A percentile compares a stretch with the other conserved stretches of the same genome.
Conservation (phyloP, 129 eudicot species). For the Deinandra increscens region DNA sequence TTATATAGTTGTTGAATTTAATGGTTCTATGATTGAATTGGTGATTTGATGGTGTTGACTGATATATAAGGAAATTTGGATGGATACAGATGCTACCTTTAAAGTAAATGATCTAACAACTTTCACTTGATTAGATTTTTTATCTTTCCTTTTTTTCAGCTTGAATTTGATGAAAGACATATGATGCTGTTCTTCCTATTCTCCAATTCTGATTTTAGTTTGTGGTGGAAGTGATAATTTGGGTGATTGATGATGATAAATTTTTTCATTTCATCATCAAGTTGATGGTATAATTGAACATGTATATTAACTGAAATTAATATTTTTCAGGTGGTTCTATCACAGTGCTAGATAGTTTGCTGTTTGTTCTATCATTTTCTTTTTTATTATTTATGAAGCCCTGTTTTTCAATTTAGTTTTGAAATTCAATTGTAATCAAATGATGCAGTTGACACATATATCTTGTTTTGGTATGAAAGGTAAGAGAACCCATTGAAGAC, state of each 20-base stretch:
- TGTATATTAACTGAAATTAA: neutral
- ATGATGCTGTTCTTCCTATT: constrained; percentile 2
- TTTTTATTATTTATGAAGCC: neutral
- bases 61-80: constrained; percentile 1
- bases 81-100: neutral
- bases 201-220: constrained; percentile 6
- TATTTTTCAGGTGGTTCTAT: neutral
- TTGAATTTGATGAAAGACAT: constrained; percentile 5
- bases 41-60: constrained; percentile 15
- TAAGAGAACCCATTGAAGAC: neutral
- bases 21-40: constrained; percentile 19
- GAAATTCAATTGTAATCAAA: neutral
- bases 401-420: neutral
- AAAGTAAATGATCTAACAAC: constrained; percentile 19
- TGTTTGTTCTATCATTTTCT: neutral
- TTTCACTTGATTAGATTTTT: neutral
- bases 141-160: constrained; percentile 11
- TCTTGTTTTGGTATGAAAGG: neutral
- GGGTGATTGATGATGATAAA: constrained; percentile 16
- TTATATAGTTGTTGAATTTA: constrained; percentile 10
- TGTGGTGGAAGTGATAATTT: constrained; percentile 8
- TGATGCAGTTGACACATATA: constrained; percentile 1
- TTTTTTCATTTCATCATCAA: neutral
- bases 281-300: constrained; percentile 3
- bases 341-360: neutral